A percentile compares a stretch with the other conserved stretches of the same genome.
Evolutionary conservation across 1,284 basidiomycete species (phyloP).

Genomic region (Boletus smithii): DNA sequence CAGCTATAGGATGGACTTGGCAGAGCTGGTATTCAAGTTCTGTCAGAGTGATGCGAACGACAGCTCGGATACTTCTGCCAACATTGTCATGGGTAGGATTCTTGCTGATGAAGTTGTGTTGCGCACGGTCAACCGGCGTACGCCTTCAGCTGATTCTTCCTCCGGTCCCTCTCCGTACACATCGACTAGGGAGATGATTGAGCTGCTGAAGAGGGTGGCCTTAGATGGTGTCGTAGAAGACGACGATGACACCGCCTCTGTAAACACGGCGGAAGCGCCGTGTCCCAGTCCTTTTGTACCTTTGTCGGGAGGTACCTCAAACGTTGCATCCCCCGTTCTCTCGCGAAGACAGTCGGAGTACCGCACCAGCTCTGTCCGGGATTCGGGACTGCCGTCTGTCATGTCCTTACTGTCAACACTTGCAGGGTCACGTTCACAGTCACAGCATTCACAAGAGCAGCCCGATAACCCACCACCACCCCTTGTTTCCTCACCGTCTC

Average conservation of each 20-base stretch:
- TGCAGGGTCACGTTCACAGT: slow-evolving; percentile 58
- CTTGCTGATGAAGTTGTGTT: slow-evolving; percentile 60
- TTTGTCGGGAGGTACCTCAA: slow-evolving; percentile 35
- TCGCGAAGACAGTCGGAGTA: slow-evolving; percentile 58
- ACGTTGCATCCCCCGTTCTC: slow-evolving; percentile 46
- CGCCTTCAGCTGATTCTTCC: slow-evolving; percentile 18
- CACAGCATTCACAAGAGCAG: slow-evolving; percentile 39
- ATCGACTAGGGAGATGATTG: slow-evolving; percentile 32
- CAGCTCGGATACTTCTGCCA: slow-evolving; percentile 33
- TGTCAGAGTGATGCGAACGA: slow-evolving; percentile 44
- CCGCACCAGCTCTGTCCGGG: slow-evolving; percentile 31
- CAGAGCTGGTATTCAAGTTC: slow-evolving; percentile 53
- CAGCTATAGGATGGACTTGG: slow-evolving; percentile 58
- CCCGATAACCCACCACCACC: slow-evolving; percentile 31
- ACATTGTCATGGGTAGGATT: slow-evolving; percentile 57
- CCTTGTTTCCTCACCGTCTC: slow-evolving; percentile 21
- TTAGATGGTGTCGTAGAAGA: slow-evolving; percentile 38
- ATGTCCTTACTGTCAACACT: slow-evolving; percentile 64
- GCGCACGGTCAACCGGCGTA: slow-evolving; percentile 41
- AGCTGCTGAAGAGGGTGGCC: slow-evolving; percentile 42
- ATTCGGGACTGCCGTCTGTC: slow-evolving; percentile 51
- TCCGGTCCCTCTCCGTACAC: slow-evolving; percentile 27
- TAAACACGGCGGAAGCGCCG: slow-evolving; percentile 38
- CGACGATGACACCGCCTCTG: slow-evolving; percentile 40
- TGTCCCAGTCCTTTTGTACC: slow-evolving; percentile 33